A percentile compares a stretch with the other conserved stretches of the same genome.
phyloP scores from a whole-genome alignment of 176 grass and related monocot genomes.

The Miscanthus lutarioriparius region DNA sequence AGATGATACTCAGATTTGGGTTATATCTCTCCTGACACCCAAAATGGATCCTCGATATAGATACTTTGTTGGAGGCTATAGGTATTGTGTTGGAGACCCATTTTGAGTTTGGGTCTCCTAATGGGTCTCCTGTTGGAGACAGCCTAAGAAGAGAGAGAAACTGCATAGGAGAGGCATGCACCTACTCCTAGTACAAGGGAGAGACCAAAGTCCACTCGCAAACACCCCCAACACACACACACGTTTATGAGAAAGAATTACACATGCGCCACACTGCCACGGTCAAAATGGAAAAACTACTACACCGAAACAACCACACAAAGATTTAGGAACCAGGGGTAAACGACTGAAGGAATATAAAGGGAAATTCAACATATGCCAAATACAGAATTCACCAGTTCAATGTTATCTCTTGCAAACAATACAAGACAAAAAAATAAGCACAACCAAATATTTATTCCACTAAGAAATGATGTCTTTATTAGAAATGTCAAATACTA shows the following conservation, averaged over 20 bases:
- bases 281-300: background rate
- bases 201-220: background rate
- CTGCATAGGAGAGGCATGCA: background rate
- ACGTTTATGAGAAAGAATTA: background rate
- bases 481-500: background rate
- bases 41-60: no score
- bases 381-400: conserved; percentile 1
- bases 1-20: no score
- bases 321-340: background rate
- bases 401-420: background rate
- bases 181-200: background rate
- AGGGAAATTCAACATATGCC: background rate
- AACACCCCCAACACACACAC: background rate
- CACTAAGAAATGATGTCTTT: conserved; percentile 12
- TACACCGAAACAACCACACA: background rate
- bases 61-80: no score
- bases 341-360: background rate
- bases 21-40: no score
- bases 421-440: conserved; percentile 11
- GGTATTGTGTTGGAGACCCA: no score
- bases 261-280: background rate
- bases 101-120: no score
- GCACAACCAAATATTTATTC: background rate
- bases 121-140: no score
- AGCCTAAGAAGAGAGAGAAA: background rate